Base-by-base conservation (phyloP, 2,329 filamentous ascomycete species). In the Colletotrichum sp. region DNA sequence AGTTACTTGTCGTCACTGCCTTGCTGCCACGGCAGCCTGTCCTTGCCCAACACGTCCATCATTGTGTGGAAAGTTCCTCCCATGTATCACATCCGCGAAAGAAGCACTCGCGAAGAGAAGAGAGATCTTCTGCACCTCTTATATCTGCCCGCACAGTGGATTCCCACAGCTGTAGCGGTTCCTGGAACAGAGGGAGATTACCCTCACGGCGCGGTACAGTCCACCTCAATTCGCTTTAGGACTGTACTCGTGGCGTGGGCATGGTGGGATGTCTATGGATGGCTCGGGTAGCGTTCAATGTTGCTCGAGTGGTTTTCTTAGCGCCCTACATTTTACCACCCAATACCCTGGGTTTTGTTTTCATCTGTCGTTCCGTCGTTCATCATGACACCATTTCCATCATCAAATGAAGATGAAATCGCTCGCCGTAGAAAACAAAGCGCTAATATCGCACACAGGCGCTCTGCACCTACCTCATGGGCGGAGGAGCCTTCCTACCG, bases 181-280 rank as follows among this genome's bases (percentile, higher is more conserved):
- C 94, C 94, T 95, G 93, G 88, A 94, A 92, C 86, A 89, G 94
- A 95, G 94, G 94, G 90, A 95, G 93, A 95, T 91, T 88, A 91
- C 92, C 93, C 93, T 90, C 92, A 88, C 90, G 90, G 88, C 89
- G 89, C 84, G 80, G 80, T 84, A 64, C 86, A 87, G 86, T 88
- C 90, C 89, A 87, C 92, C 59, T 63, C 89, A 93, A 69, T 94
- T 94, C 92, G 92, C 92, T 92, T 86, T 83, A 87, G 90, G 91
- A 88, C 82, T 88, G 90, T 88, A 87, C 44, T 86, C 88, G 91
- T 88, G 90, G 89, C 92, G 91, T 89, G 88, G 92, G 93, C 87
- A 93, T 92, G 93, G 93, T 95, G 94, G 93, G 92, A 94, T 91
- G 88, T 88, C 89, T 92, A 88, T 92, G 90, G 90, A 94, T 92